Evolutionary conservation across 2,329 filamentous ascomycete species (phyloP), one percentile per base, ranked within the genome.

Genomic region (Monosporascus sp.): DNA sequence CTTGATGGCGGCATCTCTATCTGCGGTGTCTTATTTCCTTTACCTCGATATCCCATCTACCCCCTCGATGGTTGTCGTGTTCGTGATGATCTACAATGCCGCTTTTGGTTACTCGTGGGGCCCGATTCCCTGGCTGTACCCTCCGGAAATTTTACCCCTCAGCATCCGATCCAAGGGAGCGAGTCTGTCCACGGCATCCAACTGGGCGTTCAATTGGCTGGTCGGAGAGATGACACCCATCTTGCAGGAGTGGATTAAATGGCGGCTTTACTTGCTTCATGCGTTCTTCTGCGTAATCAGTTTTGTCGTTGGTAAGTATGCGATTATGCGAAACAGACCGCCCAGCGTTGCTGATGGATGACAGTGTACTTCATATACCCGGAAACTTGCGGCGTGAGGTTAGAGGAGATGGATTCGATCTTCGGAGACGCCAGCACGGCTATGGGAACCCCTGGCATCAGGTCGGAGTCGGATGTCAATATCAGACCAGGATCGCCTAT

Each of bases 181-280:
- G 51, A 96, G 91, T 80, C 74, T 99, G 69, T 97, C 93, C 56
- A 97, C 94, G 2, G 94, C 94, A 19, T 87, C 92, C 35, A 99
- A 99, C 69, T 99, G 94, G 94, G 91, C 93, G 1, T 96, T 94
- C 73, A 99, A 99, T 73, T 99, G 91, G 89, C 78, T 97, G 26
- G 94, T 97, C 3, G 94, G 94, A 61, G 90, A 96, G 72, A 83
- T 97, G 78, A 99, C 94, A 0, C 94, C 94, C 2, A 85, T 97
- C 52, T 77, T 97, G 55, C 93, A 99, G 70, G 90, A 94, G 64
- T 85, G 81, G 73, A 97, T 99, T 64, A 84, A 88, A 64, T 99
- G 94, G 94, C 85, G 94, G 37, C 77, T 97, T 56, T 99, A 99
- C 66, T 80, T 99, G 48, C 78, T 99, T 17, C 94, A 99, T 71